Conservation (phyloP, 208 protist genomes). For the Trypanosoma scelopori region DNA sequence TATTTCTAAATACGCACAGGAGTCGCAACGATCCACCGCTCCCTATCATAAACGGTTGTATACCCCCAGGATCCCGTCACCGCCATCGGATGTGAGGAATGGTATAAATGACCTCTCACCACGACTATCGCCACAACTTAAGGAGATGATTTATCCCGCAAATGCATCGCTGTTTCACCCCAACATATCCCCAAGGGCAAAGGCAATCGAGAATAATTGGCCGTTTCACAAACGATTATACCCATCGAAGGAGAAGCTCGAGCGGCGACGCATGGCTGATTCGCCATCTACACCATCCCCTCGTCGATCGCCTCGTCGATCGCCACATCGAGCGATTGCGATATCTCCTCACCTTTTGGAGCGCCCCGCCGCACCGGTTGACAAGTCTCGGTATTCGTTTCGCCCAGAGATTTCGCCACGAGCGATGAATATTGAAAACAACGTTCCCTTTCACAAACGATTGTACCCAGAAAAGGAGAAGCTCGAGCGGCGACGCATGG, state of each 20-base stretch:
- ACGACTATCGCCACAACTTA: constrained; percentile 2
- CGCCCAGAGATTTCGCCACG: constrained; percentile 51
- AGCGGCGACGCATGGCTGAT: constrained; percentile 4
- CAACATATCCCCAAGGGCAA: constrained; percentile 20
- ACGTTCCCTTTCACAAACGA: constrained; percentile 34
- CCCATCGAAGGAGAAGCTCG: constrained; percentile 18
- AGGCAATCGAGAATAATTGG: constrained; percentile 9
- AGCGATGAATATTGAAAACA: constrained; percentile 30
- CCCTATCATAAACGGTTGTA: constrained; percentile 30
- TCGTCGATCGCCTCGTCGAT: constrained; percentile 11
- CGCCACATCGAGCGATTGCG: constrained; percentile 6
- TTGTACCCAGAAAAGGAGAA: constrained; percentile 33
- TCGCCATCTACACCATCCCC: constrained; percentile 5
- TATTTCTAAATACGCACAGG: constrained; percentile 24
- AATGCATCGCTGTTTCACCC: constrained; percentile 16
- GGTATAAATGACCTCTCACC: constrained; percentile 1
- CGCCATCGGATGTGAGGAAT: neutral
- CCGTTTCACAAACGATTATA: constrained; percentile 21
- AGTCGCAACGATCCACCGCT: neutral
- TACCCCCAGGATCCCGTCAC: neutral
- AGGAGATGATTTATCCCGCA: constrained; percentile 4
- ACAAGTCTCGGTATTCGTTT: constrained; percentile 23
- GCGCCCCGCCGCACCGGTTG: constrained; percentile 16
- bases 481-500: constrained; percentile 14
- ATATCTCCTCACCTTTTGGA: constrained; percentile 26